Evolutionary conservation across 2,329 filamentous ascomycete species (phyloP).

Genomic region (Fusarium vanettenii): DNA sequence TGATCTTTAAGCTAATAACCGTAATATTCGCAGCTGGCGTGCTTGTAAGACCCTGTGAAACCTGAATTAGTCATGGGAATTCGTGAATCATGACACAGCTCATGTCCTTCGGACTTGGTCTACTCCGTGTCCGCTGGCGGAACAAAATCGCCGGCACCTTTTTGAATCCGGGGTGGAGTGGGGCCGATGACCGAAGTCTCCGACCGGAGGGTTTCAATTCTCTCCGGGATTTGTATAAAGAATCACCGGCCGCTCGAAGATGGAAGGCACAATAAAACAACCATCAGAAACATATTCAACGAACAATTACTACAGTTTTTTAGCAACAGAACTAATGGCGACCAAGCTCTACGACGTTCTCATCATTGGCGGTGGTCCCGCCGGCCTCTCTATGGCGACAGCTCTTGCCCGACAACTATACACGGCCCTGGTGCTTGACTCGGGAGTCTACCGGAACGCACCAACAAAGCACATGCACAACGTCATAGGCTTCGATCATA

Average conservation of each 20-base stretch:
- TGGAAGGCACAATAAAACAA: neutral
- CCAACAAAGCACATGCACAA: slow-evolving; percentile 61
- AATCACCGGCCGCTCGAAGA: neutral
- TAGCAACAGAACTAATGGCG: slow-evolving; percentile 1
- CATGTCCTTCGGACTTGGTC: neutral
- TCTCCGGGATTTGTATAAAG: slow-evolving; percentile 29
- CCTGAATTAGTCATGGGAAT: neutral
- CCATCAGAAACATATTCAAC: neutral
- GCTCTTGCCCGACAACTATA: slow-evolving; percentile 62
- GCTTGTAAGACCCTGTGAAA: no score
- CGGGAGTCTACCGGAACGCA: slow-evolving; percentile 62
- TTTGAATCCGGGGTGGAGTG: neutral
- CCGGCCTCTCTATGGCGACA: slow-evolving; percentile 60
- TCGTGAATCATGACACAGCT: neutral
- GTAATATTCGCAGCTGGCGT: neutral
- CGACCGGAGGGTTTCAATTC: slow-evolving; percentile 32
- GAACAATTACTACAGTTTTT: neutral
- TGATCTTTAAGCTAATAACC: neutral
- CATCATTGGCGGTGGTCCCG: slow-evolving; percentile 65
- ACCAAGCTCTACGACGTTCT: slow-evolving; percentile 59
- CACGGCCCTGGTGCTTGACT: slow-evolving; percentile 62
- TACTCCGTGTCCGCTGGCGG: neutral
- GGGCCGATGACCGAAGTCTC: slow-evolving; percentile 31
- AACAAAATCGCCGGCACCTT: neutral
- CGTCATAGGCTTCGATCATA: slow-evolving; percentile 54